These are phyloP conservation scores for Pythium phragmitis DNA, from an alignment of 352 stramenopile species.

Conservation along the genomic window DNA sequence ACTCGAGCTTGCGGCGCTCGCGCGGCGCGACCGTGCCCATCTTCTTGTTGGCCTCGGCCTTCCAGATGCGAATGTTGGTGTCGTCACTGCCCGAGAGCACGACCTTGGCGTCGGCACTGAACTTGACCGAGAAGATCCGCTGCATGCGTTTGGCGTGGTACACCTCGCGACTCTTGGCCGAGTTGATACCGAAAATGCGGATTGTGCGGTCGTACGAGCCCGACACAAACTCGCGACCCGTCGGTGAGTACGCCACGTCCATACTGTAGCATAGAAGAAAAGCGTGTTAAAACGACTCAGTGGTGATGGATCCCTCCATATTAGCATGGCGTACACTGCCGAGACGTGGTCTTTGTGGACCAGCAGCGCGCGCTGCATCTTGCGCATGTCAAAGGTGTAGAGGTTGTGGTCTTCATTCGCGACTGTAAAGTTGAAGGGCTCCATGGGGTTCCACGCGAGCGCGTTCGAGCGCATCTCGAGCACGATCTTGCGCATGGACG, in stretches of 20 bases:
- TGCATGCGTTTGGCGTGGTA: conserved; percentile 99
- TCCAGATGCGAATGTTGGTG: conserved; percentile 99
- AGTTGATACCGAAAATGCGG: conserved; percentile 94
- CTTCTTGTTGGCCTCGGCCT: conserved; percentile 93
- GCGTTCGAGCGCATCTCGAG: conserved; percentile 96
- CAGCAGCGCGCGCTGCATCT: conserved; percentile 90
- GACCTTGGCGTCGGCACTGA: conserved; percentile 91
- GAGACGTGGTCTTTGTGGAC: conserved; percentile 99
- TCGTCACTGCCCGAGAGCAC: conserved; percentile 98
- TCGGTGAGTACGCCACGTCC: conserved; percentile 96
- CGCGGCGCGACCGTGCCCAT: conserved; percentile 88
- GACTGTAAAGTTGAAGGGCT: conserved; percentile 99
- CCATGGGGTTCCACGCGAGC: conserved; percentile 99
- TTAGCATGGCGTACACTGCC: conserved; percentile 82
- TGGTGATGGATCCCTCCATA: neutral
- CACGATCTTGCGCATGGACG: conserved; percentile 96
- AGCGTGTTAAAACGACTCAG: neutral
- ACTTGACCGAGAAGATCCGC: conserved; percentile 88
- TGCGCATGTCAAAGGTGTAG: conserved; percentile 99
- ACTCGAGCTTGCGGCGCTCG: conserved; percentile 93
- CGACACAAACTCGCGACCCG: conserved; percentile 97
- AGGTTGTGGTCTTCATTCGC: conserved; percentile 99
- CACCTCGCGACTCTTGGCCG: conserved; percentile 85
- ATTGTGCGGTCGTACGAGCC: conserved; percentile 98
- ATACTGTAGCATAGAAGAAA: conserved; percentile 59